phyloP scores from a whole-genome alignment of 495 filamentous ascomycete genomes.

The Aspergillus heteromorphus region DNA sequence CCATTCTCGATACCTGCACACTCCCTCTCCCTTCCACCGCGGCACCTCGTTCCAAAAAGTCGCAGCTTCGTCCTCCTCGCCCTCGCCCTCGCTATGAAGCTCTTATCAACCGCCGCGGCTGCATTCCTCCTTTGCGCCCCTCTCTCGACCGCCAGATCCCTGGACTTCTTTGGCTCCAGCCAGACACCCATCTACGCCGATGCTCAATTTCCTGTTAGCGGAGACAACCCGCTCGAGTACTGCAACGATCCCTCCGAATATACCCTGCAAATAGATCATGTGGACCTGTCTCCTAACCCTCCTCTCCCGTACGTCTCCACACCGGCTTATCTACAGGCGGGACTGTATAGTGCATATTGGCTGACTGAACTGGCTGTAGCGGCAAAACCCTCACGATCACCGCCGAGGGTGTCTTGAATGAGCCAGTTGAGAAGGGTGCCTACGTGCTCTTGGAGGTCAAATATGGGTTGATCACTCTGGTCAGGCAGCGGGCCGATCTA shows the following conservation, averaged over 20 bases:
- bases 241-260: slow-evolving; percentile 59
- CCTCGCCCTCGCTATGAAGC: slow-evolving; percentile 37
- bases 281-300: slow-evolving; percentile 81
- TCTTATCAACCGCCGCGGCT: slow-evolving; percentile 34
- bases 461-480: slow-evolving; percentile 82
- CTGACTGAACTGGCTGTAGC: slow-evolving; percentile 41
- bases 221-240: slow-evolving; percentile 50
- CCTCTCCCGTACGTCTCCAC: slow-evolving; percentile 66
- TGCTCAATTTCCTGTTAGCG: slow-evolving; percentile 24
- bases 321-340: neutral
- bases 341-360: too few relatives aligned
- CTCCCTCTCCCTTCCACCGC: neutral
- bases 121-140: slow-evolving; percentile 31
- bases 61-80: neutral
- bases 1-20: too few relatives aligned
- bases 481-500: slow-evolving; percentile 71
- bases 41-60: neutral
- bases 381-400: slow-evolving; percentile 73
- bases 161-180: slow-evolving; percentile 16
- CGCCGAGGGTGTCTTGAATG: slow-evolving; percentile 64
- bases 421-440: slow-evolving; percentile 69
- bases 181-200: slow-evolving; percentile 26
- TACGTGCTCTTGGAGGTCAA: slow-evolving; percentile 80
- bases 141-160: slow-evolving; percentile 30
- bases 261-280: slow-evolving; percentile 67